Evolutionary conservation across 1,139 yeast species (phyloP), one percentile per base, ranked within the genome.

Genomic region (Hyphopichia khmerensis): DNA sequence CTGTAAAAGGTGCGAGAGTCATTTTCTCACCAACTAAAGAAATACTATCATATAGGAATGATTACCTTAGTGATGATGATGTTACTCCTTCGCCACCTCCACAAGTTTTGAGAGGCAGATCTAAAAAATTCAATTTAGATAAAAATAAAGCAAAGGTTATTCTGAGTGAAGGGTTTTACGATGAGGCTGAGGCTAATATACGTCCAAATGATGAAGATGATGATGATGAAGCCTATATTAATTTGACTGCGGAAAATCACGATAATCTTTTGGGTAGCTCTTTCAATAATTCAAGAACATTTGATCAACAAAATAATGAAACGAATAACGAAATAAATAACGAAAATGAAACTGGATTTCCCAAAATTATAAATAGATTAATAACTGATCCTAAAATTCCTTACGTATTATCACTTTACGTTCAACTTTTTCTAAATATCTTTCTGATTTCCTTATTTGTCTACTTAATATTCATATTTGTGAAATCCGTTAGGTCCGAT

Each of bases 391-490:
- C 87, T 1, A 70, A 72, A 40, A 64, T 79, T 2, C 93, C 95
- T 0, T 82, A 81, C 51, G 77, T 86, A 19, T 59, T 88, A 10
- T 80, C 90, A 24, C 64, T 89, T 31, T 84, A 89, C 49, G 64
- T 88, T 30, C 97, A 90, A 59, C 71, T 89, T 6, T 43, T 79
- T 1, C 72, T 87, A 56, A 90, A 91, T 56, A 60, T 82, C 1
- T 55, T 81, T 4, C 71, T 91, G 33, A 72, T 85, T 26, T 61
- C 78, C 2, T 65, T 81, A 2, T 59, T 87, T 14, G 56, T 84
- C 13, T 80, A 79, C 49, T 68, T 84, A 39, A 65, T 84, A 1
- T 69, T 70, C 49, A 60, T 81, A 1, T 74, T 87, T 50, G 69
- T 84, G 15, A 65, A 72, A 14, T 79, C 93, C 1, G 75, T 91